These are phyloP conservation scores for Bacterosira constricta DNA, from an alignment of 108 stramenopile genomes.

Conservation along the genomic window DNA sequence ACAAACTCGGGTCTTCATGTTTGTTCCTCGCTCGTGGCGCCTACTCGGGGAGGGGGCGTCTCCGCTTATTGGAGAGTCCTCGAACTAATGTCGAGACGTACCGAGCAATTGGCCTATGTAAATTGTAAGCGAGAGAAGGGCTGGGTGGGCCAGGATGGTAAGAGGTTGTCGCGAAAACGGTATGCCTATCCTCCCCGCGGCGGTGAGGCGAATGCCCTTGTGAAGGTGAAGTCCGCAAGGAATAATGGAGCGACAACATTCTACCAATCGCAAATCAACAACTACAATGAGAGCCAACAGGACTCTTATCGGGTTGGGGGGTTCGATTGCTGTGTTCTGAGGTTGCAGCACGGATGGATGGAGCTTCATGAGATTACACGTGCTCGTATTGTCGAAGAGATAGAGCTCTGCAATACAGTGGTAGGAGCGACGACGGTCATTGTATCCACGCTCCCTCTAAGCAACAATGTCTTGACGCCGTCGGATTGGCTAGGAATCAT, in stretches of 20 bases:
- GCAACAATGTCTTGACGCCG: conserved; percentile 29
- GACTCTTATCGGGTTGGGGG: background rate
- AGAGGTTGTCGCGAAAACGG: background rate
- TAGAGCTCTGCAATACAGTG: conserved; percentile 1
- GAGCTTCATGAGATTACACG: conserved; percentile 20
- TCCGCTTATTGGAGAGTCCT: conserved; percentile 7
- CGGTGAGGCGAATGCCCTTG: background rate
- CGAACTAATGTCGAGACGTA: background rate
- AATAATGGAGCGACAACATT: background rate
- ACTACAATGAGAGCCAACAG: background rate
- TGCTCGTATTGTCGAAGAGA: conserved; percentile 16
- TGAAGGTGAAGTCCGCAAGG: conserved; percentile 3
- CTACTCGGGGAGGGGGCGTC: background rate
- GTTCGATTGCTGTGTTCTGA: conserved; percentile 12
- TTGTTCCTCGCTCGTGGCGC: conserved; percentile 4
- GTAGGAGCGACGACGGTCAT: conserved; percentile 22
- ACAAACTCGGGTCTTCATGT: conserved; percentile 9
- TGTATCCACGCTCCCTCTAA: conserved; percentile 19
- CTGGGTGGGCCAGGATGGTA: conserved; percentile 6
- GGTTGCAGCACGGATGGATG: conserved; percentile 27
- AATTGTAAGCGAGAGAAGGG: conserved; percentile 16
- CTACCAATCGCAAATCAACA: background rate
- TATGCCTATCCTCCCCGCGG: background rate
- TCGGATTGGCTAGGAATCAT: conserved; percentile 18
- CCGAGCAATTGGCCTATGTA: conserved; percentile 1